phyloP scores from a whole-genome alignment of 768 basidiomycete species.

The Tylopilus balloui region DNA sequence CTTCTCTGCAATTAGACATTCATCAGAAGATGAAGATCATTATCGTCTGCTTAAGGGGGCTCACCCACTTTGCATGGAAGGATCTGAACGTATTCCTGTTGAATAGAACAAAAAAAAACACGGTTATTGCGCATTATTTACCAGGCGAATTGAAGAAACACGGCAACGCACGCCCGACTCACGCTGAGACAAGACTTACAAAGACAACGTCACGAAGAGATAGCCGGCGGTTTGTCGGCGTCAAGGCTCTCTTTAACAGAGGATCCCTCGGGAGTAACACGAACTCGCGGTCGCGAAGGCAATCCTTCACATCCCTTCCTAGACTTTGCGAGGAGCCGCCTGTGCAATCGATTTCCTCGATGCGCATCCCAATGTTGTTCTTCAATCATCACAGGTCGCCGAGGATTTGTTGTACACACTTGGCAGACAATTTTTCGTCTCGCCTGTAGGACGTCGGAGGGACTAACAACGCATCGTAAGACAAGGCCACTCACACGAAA shows the following conservation, averaged over 20 bases:
- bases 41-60: constrained; percentile 6
- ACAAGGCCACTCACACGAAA: background rate
- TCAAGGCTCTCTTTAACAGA: constrained; percentile 1
- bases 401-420: constrained; percentile 54
- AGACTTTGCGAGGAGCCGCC: constrained; percentile 38
- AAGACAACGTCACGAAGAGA: constrained; percentile 6
- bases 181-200: constrained; percentile 8
- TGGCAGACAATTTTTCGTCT: constrained; percentile 57
- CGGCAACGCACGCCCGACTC: background rate
- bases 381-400: constrained; percentile 63
- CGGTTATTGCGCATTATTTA: background rate
- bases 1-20: constrained; percentile 5
- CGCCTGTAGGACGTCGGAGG: constrained; percentile 48
- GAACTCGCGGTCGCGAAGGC: background rate
- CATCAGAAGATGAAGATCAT: background rate
- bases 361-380: constrained; percentile 54
- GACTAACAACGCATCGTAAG: constrained; percentile 40
- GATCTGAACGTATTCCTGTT: background rate
- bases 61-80: constrained; percentile 1
- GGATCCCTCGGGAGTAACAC: background rate
- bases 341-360: constrained; percentile 51
- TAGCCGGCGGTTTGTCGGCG: constrained; percentile 1
- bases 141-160: background rate
- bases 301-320: constrained; percentile 8
- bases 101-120: background rate